A percentile compares a stretch with the other conserved stretches of the same genome.
Evolutionary conservation across 768 basidiomycete genomes (phyloP).

Genomic region (Cystobasidium ongulense): DNA sequence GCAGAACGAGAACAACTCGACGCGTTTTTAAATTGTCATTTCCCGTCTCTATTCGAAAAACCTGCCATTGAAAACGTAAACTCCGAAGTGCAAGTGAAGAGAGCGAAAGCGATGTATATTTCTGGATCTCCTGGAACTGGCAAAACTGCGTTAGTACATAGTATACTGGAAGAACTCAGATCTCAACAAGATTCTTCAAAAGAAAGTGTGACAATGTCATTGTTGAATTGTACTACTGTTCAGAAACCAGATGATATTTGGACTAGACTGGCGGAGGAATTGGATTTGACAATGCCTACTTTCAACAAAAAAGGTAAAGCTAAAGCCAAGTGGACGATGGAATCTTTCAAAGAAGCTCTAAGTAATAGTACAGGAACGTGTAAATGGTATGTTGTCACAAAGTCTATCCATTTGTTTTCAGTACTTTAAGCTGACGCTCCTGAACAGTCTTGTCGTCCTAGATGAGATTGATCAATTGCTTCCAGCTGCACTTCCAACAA

Average conservation of each 20-base stretch:
- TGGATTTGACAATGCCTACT: conserved; percentile 42
- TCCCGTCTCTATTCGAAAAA: not conserved
- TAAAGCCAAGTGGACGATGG: conserved; percentile 41
- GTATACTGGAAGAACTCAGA: conserved; percentile 49
- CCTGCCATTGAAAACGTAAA: not conserved
- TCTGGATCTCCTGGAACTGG: conserved; percentile 90
- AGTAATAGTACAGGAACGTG: conserved; percentile 43
- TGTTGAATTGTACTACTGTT: conserved; percentile 72
- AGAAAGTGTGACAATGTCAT: not conserved
- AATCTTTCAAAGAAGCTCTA: conserved; percentile 45
- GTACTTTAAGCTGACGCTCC: too few species aligned
- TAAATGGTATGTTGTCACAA: conserved; percentile 59
- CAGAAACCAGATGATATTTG: conserved; percentile 54
- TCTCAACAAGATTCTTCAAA: not conserved
- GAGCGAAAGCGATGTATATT: conserved; percentile 57
- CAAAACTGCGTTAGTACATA: conserved; percentile 75
- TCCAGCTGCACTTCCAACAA: not conserved
- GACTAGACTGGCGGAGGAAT: conserved; percentile 58
- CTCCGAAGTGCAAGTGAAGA: not conserved
- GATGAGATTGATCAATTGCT: conserved; percentile 79
- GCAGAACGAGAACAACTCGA: conserved; percentile 13
- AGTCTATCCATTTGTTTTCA: too few species aligned
- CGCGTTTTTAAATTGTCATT: not conserved
- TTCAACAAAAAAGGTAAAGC: conserved; percentile 41
- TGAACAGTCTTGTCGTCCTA: conserved; percentile 60